Evolutionary conservation across 331 rosid species (phyloP).

Genomic region (Stylosanthes scabra): DNA sequence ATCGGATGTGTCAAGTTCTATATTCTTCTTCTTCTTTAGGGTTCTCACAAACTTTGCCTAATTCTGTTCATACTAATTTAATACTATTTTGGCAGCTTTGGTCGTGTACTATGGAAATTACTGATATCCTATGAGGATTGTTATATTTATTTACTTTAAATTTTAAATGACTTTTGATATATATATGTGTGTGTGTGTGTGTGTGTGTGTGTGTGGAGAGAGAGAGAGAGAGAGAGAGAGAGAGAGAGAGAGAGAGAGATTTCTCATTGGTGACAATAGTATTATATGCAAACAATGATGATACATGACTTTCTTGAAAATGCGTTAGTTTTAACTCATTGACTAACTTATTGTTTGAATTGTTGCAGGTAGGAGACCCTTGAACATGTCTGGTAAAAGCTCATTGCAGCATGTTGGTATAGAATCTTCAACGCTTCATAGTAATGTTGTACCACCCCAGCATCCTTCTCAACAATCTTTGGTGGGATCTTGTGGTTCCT

Average conservation of each 20-base stretch:
- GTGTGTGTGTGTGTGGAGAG: no score
- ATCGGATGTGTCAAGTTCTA: no score
- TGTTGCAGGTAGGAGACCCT: constrained; percentile 54
- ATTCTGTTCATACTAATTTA: background rate
- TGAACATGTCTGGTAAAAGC: constrained; percentile 35
- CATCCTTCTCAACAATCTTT: constrained; percentile 56
- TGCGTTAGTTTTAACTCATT: background rate
- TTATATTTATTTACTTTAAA: no score
- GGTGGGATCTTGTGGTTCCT: constrained; percentile 46
- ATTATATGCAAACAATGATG: constrained; percentile 3
- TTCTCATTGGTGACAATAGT: background rate
- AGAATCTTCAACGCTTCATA: constrained; percentile 43
- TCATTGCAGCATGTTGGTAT: constrained; percentile 42
- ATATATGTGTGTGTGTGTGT: no score
- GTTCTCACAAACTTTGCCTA: no score
- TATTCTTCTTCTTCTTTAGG: no score
- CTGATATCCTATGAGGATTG: constrained; percentile 3
- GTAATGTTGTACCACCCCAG: constrained; percentile 43
- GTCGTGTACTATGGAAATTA: background rate
- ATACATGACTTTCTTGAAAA: background rate
- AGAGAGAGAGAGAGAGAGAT: no score
- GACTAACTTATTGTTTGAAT: constrained; percentile 26
- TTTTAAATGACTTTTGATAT: no score
- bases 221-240: no score
- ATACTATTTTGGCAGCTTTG: background rate